Evolutionary conservation across 2,329 filamentous ascomycete genomes (phyloP), one percentile per base, ranked within the genome.

Genomic region (Phyllosticta citriasiana): DNA sequence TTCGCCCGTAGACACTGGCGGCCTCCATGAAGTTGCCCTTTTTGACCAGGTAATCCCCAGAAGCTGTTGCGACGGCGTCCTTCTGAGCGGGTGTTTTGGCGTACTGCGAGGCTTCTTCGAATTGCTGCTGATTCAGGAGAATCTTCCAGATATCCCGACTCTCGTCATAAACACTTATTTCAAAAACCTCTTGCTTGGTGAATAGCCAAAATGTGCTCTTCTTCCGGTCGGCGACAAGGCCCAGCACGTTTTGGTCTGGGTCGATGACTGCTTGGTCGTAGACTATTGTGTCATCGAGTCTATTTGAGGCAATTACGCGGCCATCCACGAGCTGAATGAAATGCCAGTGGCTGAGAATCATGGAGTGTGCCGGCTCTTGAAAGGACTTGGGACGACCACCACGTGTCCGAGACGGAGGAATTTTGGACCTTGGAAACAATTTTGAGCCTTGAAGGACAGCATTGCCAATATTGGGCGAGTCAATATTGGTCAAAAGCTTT

Each of bases 201-300:
- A 97, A 96, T 2, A 99, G 82, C 94, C 95, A 99, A 71, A 93
- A 97, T 0, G 94, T 99, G 69, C 93, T 95, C 78, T 97, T 96
- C 73, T 94, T 93, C 63, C 88, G 83, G 73, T 99, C 94, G 8
- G 93, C 87, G 57, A 91, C 87, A 19, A 99, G 82, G 0, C 89
- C 91, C n/a, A 99, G 78, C 4, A 87, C 85, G 67, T 82, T 86
- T 67, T 96, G 89, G 0, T 88, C 89, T 4, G 85, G 82, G 60
- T 93, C 88, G 14, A 97, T 79, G 4, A 99, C 88, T 24, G 86
- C 80, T 73, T 97, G 91, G 71, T 97, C 90, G 67, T 94, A 95
- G 1, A 96, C 88, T 55, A 93, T 80, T 57, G 87, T 84, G 27
- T 93, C 91, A 51, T 92, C 94, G 55, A 99, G 81, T 33, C 91